A percentile compares a stretch with the other conserved stretches of the same genome.
Evolutionary conservation across 257 asterid genomes (phyloP).

Genomic region (Forsythia viridissima): DNA sequence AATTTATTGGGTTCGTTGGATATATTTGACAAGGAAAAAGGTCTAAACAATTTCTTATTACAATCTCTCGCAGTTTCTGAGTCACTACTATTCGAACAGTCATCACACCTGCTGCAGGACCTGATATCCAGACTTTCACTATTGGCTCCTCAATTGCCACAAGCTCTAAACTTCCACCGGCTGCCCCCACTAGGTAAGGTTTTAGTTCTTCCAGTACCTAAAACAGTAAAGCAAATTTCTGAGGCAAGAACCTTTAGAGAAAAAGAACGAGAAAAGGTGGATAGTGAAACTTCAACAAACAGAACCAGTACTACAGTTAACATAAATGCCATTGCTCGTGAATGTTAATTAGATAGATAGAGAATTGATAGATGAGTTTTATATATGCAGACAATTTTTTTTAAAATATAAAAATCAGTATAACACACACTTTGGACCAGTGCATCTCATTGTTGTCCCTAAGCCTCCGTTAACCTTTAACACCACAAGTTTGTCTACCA

Average conservation of each 20-base stretch:
- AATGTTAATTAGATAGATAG: not conserved
- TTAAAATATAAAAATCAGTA: too few relatives aligned
- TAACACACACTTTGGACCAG: too few relatives aligned
- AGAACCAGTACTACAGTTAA: not conserved
- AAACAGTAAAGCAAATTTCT: not conserved
- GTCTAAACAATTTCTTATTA: slow-evolving; percentile 34
- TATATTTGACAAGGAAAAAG: slow-evolving; percentile 1
- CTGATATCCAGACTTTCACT: slow-evolving; percentile 81
- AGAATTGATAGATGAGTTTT: too few relatives aligned
- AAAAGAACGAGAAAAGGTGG: not conserved
- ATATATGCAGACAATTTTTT: too few relatives aligned
- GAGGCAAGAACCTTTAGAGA: not conserved
- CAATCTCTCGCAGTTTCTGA: slow-evolving; percentile 88
- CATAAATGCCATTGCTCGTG: not conserved
- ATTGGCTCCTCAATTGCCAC: slow-evolving; percentile 87
- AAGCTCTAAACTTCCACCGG: slow-evolving; percentile 88
- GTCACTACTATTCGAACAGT: slow-evolving; percentile 97
- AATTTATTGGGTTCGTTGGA: not conserved
- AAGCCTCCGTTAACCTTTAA: too few relatives aligned
- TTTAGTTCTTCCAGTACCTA: slow-evolving; percentile 96
- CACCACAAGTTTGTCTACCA: too few relatives aligned
- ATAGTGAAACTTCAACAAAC: not conserved
- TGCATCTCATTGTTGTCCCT: too few relatives aligned
- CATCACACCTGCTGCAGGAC: slow-evolving; percentile 97
- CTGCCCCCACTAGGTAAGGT: slow-evolving; percentile 89